Evolutionary conservation across 371 early-diverging fungal genomes (phyloP), one percentile per base, ranked within the genome.

Genomic region (Encephalitozoon hellem): DNA sequence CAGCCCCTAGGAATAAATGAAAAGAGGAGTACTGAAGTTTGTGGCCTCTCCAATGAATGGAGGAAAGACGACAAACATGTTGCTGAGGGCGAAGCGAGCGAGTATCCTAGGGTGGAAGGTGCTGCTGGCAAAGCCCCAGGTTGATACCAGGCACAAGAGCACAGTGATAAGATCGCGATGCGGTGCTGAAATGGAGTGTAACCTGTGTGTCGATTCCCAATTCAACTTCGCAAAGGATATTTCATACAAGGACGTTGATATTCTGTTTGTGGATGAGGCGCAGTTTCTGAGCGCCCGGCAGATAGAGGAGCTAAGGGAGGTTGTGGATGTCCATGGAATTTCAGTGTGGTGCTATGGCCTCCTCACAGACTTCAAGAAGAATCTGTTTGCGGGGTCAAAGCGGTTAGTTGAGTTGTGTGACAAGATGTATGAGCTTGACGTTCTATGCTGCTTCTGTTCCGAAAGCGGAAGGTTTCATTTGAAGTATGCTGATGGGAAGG

Each of bases 201-300:
- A 68, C 15, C 30, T 38, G n/a, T 28, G 21, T 77, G 32, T 32
- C 64, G 42, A 28, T 15, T 4, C 28, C 2, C 12, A 41, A 25
- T 45, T 59, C 26, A 30, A 53, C 64, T 53, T 39, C 64, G 11
- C 2, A 25, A 32, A 26, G 9, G 38, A 39, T 67, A 23, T 59
- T 28, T 43, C 51, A 1, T 76, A 47, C 15, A 55, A 53, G 9
- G 52, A 21, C 9, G 74, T 67, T 1, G 53, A 32, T n/a, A 47
- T 39, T 26, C n/a, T 78, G 23, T 25, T 78, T 42, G 30, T 78
- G 4, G 78, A 78, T 32, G 78, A 78, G 32, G 55, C 65, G 28
- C 78, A 78, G 70, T 78, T 78, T 76, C 49, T 78, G 30, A 78
- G 77, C 30, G 11, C 67, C 11, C 25, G 34, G 23, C 78, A 78